Base-by-base conservation (phyloP, 306 rosid genomes). In the Mimosa bimucronata region DNA sequence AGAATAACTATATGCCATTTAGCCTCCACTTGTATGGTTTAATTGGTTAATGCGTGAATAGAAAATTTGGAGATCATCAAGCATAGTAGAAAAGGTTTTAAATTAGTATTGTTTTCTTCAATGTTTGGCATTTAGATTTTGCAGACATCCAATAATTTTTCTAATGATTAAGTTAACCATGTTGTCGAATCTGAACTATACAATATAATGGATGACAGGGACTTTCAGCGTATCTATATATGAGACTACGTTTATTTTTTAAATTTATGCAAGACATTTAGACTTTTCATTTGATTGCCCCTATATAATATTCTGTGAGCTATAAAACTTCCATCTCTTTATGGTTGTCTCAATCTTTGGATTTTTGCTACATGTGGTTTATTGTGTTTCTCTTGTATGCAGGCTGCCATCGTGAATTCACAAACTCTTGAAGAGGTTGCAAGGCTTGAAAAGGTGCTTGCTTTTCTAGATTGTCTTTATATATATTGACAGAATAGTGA, bases 351-450 rank as follows among this genome's bases (percentile, higher is more conserved):
- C 52, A 79, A 66, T 57, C 34, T 64, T 46, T 41, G 46, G 71
- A 74, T 53, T 68, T 15, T 76, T 74, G 48, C 71, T 78, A 7
- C 25, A 25, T 55, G 7, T 79, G 28, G 58, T 86, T 68, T 85
- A 46, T 53, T 29, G 10, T 67, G 66, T 73, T 88, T 86, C 58
- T 42, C 28, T 13, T 60, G 38, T 30, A 30, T 84, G 86, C 91
- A 94, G 98, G 98, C 98, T 83, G 98, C 98, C 81, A 94, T 94
- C 74, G 98, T 94, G 84, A 94, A 91, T 75, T 94, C 98, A 57
- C 97, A 90, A 86, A 94, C 98, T 66, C 97, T 94, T 76, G 98
- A 94, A 88, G 98, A 94, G 87, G 98, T 94, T 79, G 97, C 98
- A 60, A 91, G 98, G 84, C 94, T 94, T 81, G 98, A 94, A 90